Evolutionary conservation across 306 rosid genomes (phyloP).

Genomic region (Medicago arabica): DNA sequence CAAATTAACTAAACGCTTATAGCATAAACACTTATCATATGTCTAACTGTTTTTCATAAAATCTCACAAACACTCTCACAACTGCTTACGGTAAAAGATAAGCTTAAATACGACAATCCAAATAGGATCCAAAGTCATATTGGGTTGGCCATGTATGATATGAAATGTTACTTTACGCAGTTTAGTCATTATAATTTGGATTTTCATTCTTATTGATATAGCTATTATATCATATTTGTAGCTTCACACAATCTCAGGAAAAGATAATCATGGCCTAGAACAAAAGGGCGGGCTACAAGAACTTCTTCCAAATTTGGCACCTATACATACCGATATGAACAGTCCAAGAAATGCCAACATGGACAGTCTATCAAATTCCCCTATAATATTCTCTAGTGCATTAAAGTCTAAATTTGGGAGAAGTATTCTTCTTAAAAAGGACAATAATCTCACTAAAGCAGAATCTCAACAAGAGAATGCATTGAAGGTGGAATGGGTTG

Average conservation of each 20-base stretch:
- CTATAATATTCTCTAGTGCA: slow-evolving; percentile 59
- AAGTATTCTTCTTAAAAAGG: slow-evolving; percentile 42
- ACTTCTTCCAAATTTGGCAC: slow-evolving; percentile 51
- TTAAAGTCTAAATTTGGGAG: slow-evolving; percentile 63
- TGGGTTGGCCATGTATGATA: background rate
- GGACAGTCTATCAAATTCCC: slow-evolving; percentile 62
- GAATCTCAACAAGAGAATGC: slow-evolving; percentile 50
- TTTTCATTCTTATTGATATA: slow-evolving; percentile 24
- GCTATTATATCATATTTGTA: slow-evolving; percentile 41
- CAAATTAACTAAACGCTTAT: background rate
- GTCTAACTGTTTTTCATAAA: background rate
- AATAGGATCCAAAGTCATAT: background rate
- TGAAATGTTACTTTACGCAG: slow-evolving; percentile 3
- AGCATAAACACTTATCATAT: background rate
- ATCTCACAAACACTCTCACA: background rate
- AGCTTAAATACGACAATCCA: background rate
- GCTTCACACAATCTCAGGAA: slow-evolving; percentile 73
- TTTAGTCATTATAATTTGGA: background rate
- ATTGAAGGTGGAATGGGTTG: slow-evolving; percentile 60
- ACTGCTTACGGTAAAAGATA: background rate
- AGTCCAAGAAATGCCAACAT: slow-evolving; percentile 49
- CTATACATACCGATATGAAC: slow-evolving; percentile 47
- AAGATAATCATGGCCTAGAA: slow-evolving; percentile 50
- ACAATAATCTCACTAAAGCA: slow-evolving; percentile 30
- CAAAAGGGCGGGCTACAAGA: slow-evolving; percentile 47